Evolutionary conservation across 164 flowering plant genomes (phyloP), one percentile per base, ranked within the genome.

Genomic region (Piper betle): DNA sequence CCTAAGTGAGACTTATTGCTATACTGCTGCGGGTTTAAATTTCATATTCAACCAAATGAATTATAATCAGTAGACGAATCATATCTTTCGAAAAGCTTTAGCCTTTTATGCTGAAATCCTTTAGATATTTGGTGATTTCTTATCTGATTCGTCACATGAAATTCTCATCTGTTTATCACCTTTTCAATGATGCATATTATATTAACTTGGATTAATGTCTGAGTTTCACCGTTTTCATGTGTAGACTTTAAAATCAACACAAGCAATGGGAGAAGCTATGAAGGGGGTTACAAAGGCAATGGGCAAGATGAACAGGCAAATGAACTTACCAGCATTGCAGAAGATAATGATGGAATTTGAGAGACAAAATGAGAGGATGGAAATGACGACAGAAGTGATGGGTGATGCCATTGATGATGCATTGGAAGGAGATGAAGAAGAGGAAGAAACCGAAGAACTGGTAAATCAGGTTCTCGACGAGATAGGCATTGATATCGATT

Each of bases 211-310:
- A 42, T 42, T 42, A 11, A 42, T 42, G 46, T 11, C 46, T 55
- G 38, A 55, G 62, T 18, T 67, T 33, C 5, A 19, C 19, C 19
- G 37, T 37, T 42, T 40, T 46, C 33, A 37, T 61, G 38, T 65
- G 37, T 74, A 87, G 91, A 88, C 89, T 40, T 59, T 85, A 72
- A 85, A 85, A 77, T 85, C 96, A n/a, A 88, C 91, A 20, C 96
- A 85, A 79, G 91, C 91, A 61, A 88, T 85, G 96, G 96, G 96
- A 17, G 88, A 88, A 71, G 92, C 92, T 57, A 85, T 88, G 96
- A 88, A 88, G 81, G 88, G 88, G 57, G 92, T 85, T 39, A 85
- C 86, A 6, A 87, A 87, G 75, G 96, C 92, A 46, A 88, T 88
- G 96, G 90, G 92, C 25, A 88, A 85, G 76, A 88, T 84, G 96